These are phyloP conservation scores for Trichoderma simmonsii DNA, from an alignment of 2,329 filamentous ascomycete species.

Conservation along the genomic window DNA sequence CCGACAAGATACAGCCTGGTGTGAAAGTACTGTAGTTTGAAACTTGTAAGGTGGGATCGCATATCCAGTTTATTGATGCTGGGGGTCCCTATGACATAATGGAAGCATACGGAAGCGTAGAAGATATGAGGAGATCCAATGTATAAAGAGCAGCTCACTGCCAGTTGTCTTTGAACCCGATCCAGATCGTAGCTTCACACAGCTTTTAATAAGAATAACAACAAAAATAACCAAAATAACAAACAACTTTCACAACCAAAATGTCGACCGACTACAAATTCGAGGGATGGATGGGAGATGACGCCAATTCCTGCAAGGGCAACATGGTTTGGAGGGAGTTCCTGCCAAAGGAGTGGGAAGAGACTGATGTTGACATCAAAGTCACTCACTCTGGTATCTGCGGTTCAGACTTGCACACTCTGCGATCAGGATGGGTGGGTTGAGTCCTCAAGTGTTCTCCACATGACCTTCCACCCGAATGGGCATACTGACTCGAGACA, in stretches of 20 bases:
- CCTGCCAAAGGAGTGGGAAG: conserved; percentile 63
- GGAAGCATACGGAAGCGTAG: neutral
- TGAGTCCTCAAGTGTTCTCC: neutral
- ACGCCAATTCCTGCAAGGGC: conserved; percentile 41
- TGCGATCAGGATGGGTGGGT: conserved; percentile 52
- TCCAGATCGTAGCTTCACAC: neutral
- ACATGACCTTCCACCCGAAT: neutral
- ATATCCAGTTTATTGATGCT: neutral
- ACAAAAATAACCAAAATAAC: neutral
- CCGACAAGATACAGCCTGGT: neutral
- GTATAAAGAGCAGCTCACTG: neutral
- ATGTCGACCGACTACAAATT: conserved; percentile 44
- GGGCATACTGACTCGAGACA: neutral
- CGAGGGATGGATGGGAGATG: conserved; percentile 49
- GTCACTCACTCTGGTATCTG: conserved; percentile 66
- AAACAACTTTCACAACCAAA: neutral
- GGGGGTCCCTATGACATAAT: neutral
- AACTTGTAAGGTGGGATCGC: neutral
- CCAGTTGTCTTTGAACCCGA: neutral
- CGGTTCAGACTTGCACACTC: conserved; percentile 58
- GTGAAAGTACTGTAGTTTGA: neutral
- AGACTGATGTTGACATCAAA: conserved; percentile 63
- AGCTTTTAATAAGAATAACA: neutral
- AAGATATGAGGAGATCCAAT: neutral
- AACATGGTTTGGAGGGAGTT: conserved; percentile 56